Base-by-base conservation (phyloP, 495 filamentous ascomycete genomes). In the Geopyxis carbonaria region DNA sequence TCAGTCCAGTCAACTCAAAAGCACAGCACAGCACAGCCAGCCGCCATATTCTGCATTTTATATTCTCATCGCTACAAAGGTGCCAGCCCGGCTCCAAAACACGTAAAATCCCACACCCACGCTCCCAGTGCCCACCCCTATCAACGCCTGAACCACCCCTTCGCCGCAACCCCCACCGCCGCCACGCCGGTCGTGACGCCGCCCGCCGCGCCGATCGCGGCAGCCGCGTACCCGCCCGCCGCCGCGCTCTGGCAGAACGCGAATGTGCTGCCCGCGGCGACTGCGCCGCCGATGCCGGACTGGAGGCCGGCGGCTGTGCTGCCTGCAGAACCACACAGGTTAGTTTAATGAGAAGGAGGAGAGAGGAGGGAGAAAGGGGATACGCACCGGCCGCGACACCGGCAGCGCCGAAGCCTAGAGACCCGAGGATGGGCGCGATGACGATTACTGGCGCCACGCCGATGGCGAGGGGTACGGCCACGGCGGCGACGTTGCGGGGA, bases 211-310 rank as follows among this genome's bases (percentile, higher is more conserved):
- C 7, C 31, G 5, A 58, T 40, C 2, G 50, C 37, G 32, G 46
- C 45, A 31, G 46, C 49, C 23, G 56, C 56, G 42, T 58, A 58
- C 29, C 56, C 57, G 23, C 52, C 57, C 44, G 57, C 55, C 9
- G 43, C 50, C 22, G 56, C 50, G 34, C 57, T 58, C 47, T 56
- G 50, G 11, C 52, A 51, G 31, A 52, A 57, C 30, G 57, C 57
- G 43, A 59, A 59, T 29, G 47, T 3, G 24, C 49, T 45, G n/a
- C 52, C 43, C 40, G 57, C 56, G 7, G 38, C 48, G 22, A 55
- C n/a, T n/a, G n/a, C 48, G 27, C 50, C 46, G 9, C 51, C 46
- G 37, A 53, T 28, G 30, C 32, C 45, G 18, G 51, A 50, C 22
- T 56, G 47, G 14, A 45, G 22, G 21, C 41, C 38, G 38, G 47